A percentile compares a stretch with the other conserved stretches of the same genome.
Evolutionary conservation across 805 yeast genomes (phyloP).

Genomic region (Kodamaea sagamina): DNA sequence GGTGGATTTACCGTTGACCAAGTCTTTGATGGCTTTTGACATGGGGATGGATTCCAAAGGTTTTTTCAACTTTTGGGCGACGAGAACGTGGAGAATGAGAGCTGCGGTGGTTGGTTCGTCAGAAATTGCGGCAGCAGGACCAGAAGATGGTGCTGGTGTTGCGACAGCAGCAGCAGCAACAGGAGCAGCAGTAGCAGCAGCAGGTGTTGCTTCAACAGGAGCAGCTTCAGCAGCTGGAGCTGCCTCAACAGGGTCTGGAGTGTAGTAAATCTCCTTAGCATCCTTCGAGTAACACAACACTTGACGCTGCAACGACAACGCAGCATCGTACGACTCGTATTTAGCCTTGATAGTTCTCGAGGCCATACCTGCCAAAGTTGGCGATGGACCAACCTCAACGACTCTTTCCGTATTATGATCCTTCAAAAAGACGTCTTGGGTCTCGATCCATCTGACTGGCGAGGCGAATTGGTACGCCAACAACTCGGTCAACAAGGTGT

Average conservation of each 20-base stretch:
- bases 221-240: conserved; percentile 30
- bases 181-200: conserved; percentile 57
- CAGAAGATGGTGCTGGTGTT: conserved; percentile 60
- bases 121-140: conserved; percentile 81
- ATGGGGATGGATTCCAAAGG: conserved; percentile 80
- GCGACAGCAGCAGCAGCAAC: conserved; percentile 58
- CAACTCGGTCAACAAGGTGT: conserved; percentile 88
- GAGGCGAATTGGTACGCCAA: conserved; percentile 98
- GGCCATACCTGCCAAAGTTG: conserved; percentile 99
- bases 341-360: conserved; percentile 91
- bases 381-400: conserved; percentile 98
- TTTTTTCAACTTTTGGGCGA: conserved; percentile 95
- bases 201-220: conserved; percentile 39
- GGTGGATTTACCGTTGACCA: conserved; percentile 98
- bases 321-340: conserved; percentile 97
- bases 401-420: conserved; percentile 95
- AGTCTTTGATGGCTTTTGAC: conserved; percentile 92
- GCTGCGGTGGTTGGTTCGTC: conserved; percentile 90
- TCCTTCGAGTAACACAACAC: conserved; percentile 95
- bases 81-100: conserved; percentile 80
- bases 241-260: conserved; percentile 71
- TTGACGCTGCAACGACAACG: conserved; percentile 89
- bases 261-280: conserved; percentile 93
- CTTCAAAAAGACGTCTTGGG: conserved; percentile 95
- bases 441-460: conserved; percentile 99